These are phyloP conservation scores for Harrya chromipes DNA, from an alignment of 768 basidiomycete species.

Conservation along the genomic window DNA sequence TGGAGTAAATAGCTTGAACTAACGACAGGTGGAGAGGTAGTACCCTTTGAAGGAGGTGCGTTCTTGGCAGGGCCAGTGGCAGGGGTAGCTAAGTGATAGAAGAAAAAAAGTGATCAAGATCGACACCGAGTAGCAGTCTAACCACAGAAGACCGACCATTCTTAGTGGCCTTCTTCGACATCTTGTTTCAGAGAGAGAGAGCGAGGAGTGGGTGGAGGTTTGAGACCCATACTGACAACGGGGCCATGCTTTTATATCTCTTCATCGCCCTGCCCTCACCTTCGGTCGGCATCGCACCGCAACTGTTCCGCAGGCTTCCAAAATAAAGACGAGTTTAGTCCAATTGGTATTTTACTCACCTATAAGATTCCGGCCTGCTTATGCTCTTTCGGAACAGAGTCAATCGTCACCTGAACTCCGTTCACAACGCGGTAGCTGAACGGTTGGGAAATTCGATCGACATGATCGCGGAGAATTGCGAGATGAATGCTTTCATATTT, in stretches of 20 bases:
- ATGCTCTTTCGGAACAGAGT: constrained; percentile 8
- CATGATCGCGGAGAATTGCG: constrained; percentile 16
- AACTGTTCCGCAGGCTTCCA: constrained; percentile 5
- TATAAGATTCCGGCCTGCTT: constrained; percentile 7
- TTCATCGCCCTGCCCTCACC: constrained; percentile 29
- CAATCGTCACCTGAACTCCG: background rate
- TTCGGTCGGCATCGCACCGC: constrained; percentile 18
- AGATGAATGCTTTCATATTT: background rate
- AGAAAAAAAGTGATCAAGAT: constrained; percentile 12
- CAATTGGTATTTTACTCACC: constrained; percentile 2
- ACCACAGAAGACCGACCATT: constrained; percentile 21
- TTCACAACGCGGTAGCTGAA: constrained; percentile 1
- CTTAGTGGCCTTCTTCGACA: constrained; percentile 27
- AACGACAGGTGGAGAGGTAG: constrained; percentile 18
- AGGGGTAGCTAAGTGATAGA: constrained; percentile 11
- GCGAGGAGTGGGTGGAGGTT: background rate
- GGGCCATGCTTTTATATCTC: constrained; percentile 21
- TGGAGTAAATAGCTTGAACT: background rate
- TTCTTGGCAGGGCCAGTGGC: constrained; percentile 12
- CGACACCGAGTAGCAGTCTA: background rate
- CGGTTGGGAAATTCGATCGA: constrained; percentile 5
- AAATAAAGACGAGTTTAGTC: background rate
- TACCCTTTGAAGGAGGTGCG: constrained; percentile 19
- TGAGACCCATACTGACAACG: background rate
- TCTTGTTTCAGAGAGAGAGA: constrained; percentile 10